Evolutionary conservation across 306 rosid species (phyloP).

Genomic region (Elaeagnus macrophylla): DNA sequence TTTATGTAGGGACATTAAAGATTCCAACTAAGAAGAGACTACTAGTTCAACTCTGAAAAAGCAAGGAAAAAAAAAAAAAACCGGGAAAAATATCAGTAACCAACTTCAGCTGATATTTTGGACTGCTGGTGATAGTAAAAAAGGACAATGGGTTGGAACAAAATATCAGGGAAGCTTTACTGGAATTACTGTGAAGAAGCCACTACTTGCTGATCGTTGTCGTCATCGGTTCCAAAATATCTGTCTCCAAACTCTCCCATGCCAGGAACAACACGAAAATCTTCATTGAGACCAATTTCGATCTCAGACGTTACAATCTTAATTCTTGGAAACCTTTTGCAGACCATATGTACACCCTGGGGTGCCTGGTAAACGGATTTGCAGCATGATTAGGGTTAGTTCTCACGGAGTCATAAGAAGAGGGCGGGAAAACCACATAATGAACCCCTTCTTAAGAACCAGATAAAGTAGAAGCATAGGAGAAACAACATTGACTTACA

Average conservation of each 20-base stretch:
- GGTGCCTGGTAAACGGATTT: constrained; percentile 62
- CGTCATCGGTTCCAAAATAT: constrained; percentile 96
- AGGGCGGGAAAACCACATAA: constrained; percentile 1
- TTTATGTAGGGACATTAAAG: constrained; percentile 2
- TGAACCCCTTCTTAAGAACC: not conserved
- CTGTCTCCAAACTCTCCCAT: constrained; percentile 99
- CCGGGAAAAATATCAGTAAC: constrained; percentile 17
- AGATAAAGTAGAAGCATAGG: constrained; percentile 7
- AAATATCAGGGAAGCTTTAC: not conserved
- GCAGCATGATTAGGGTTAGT: constrained; percentile 1
- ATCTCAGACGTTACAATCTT: constrained; percentile 97
- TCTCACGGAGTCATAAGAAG: constrained; percentile 7
- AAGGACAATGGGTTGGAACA: constrained; percentile 19
- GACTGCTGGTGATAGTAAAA: constrained; percentile 20
- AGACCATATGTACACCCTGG: constrained; percentile 81
- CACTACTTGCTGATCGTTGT: constrained; percentile 45
- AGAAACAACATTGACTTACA: constrained; percentile 38
- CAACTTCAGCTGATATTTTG: constrained; percentile 21
- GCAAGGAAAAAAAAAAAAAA: not conserved
- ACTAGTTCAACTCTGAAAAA: constrained; percentile 24
- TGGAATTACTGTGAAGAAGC: constrained; percentile 32
- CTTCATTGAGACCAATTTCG: constrained; percentile 67
- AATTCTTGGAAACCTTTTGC: constrained; percentile 84
- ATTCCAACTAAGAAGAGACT: constrained; percentile 27
- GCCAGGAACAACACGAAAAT: constrained; percentile 88